Conservation (phyloP, 495 filamentous ascomycete species). For the Lindgomyces ingoldianus region DNA sequence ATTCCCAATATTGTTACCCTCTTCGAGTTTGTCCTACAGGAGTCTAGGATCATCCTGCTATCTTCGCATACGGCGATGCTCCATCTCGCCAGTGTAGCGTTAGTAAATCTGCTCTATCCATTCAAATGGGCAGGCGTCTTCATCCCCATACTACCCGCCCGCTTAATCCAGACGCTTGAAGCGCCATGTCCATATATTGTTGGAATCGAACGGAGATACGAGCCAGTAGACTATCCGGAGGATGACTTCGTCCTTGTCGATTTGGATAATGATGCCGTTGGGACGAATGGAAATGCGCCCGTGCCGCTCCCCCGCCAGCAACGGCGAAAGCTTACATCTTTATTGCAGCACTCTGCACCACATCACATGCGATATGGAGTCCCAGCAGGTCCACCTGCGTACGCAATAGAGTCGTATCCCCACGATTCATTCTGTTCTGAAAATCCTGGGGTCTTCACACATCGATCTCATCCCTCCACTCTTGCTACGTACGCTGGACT, state of each 20-base stretch:
- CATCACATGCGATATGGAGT: slow-evolving; percentile 88
- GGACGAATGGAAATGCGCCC: slow-evolving; percentile 68
- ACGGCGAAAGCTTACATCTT: slow-evolving; percentile 80
- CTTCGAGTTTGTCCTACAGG: slow-evolving; percentile 89
- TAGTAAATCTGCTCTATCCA: slow-evolving; percentile 84
- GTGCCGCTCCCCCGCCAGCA: slow-evolving; percentile 81
- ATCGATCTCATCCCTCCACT: slow-evolving; percentile 66
- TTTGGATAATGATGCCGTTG: slow-evolving; percentile 84
- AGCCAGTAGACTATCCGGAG: slow-evolving; percentile 87
- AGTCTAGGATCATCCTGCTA: slow-evolving; percentile 92
- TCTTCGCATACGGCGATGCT: slow-evolving; percentile 97
- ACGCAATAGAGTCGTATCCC: slow-evolving; percentile 89
- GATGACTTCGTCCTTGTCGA: slow-evolving; percentile 96
- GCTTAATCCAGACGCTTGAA: slow-evolving; percentile 84
- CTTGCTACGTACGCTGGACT: slow-evolving; percentile 82
- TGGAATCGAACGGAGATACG: slow-evolving; percentile 90
- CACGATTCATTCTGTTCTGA: slow-evolving; percentile 87
- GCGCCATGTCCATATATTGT: slow-evolving; percentile 97
- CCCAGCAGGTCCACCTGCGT: slow-evolving; percentile 82
- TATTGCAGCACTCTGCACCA: slow-evolving; percentile 87
- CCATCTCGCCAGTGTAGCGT: slow-evolving; percentile 80
- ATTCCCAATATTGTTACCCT: slow-evolving; percentile 89
- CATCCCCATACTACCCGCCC: slow-evolving; percentile 86
- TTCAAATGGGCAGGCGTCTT: slow-evolving; percentile 90
- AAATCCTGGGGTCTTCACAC: slow-evolving; percentile 73